Base-by-base conservation (phyloP, 2,329 filamentous ascomycete genomes). In the Colletotrichum shisoi region DNA sequence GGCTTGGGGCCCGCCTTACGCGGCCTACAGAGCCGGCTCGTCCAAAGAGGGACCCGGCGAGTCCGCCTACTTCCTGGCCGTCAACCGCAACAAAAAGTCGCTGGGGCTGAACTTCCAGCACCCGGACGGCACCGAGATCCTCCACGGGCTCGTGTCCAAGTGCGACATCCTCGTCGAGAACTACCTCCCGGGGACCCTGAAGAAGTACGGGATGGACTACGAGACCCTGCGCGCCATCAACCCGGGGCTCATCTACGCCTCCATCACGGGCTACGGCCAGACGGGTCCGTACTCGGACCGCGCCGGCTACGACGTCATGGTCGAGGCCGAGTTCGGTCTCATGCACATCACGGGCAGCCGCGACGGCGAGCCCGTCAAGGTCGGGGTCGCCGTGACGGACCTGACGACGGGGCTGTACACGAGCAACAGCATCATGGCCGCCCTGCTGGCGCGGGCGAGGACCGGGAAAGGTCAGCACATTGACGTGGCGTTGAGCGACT, bases 251-350 rank as follows among this genome's bases (percentile, higher is more conserved):
- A 92, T 99, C 71, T 99, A 99, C 75, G 93, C 94, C 15, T 97
- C 93, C 72, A 96, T 99, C 73, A 99, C 95, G 0, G 95, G 95
- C 1, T 99, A 98, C 75, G 95, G 95, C 2, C 95, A 99, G 76
- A 97, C 92, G 1, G 95, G 95, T 0, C 95, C 95, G 0, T 97
- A 96, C 78, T 88, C 90, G 6, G 87, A 89, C 70, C 86, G 95
- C 15, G 93, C 95, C 3, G 95, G 95, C 4, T 99, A 99, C 83
- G 95, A 99, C 79, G 95, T 99, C 72, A 99, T 99, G 94, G 94
- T 99, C 12, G 95, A 99, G 81, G 95, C 95, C 67, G 95, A 98
- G 77, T 94, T 99, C 80, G 95, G 95, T 0, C 81, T 99, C 63
- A 99, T 99, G 95, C 95, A 99, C 79, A 98, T 99, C 73, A 99